Percentiles rank a stretch among this genome's conserved stretches.
These are phyloP conservation scores for Acrodontium crateriforme DNA, from an alignment of 2,329 filamentous ascomycete species.

Conservation along the genomic window DNA sequence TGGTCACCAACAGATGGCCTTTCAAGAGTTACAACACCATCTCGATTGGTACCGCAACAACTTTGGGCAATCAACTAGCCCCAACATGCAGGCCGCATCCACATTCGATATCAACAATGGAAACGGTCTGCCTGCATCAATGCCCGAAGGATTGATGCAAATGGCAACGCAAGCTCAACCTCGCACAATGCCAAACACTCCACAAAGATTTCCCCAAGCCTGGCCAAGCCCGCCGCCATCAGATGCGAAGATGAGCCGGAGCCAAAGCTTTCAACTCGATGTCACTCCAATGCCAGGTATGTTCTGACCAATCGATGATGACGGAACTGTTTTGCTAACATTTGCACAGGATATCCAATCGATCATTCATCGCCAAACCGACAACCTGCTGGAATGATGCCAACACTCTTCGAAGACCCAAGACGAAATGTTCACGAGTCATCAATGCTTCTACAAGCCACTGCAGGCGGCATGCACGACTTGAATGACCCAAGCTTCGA, in stretches of 20 bases:
- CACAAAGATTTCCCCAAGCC: conserved; percentile 25
- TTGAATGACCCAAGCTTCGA: conserved; percentile 19
- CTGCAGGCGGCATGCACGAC: conserved; percentile 16
- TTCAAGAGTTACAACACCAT: conserved; percentile 18
- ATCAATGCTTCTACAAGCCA: conserved; percentile 16
- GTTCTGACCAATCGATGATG: conserved; percentile 1
- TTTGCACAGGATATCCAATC: too few relatives aligned
- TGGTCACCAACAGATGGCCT: conserved; percentile 12
- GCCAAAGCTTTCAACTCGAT: conserved; percentile 34
- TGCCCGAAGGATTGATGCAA: conserved; percentile 3
- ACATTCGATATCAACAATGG: conserved; percentile 12
- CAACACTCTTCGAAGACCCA: conserved; percentile 22
- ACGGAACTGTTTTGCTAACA: too few relatives aligned
- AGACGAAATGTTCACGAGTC: conserved; percentile 4
- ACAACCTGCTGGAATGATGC: conserved; percentile 23
- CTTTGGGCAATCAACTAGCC: conserved; percentile 10
- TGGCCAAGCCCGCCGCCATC: conserved; percentile 22
- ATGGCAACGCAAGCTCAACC: conserved; percentile 9
- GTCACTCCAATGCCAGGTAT: conserved; percentile 37
- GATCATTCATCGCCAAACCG: conserved; percentile 33
- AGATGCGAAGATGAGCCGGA: conserved; percentile 18
- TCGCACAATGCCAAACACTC: conserved; percentile 39
- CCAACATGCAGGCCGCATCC: conserved; percentile 6
- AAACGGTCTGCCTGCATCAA: conserved; percentile 8
- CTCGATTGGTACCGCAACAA: conserved; percentile 18